Base-by-base conservation (phyloP, 1,139 yeast genomes). In the Sugiyamaella novakii region DNA sequence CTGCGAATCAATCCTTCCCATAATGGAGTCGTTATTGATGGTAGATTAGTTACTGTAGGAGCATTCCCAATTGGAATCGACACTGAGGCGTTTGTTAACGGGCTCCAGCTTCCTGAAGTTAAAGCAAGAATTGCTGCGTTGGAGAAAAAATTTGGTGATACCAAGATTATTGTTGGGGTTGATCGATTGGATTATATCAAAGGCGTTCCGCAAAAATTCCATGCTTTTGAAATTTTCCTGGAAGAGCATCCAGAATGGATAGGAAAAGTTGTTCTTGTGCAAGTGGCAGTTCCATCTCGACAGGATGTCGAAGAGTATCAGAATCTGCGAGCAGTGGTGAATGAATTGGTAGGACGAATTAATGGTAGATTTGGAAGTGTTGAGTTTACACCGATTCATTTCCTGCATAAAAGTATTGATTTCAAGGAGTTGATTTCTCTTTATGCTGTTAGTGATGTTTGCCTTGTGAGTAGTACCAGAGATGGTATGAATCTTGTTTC, bases 41-140 rank as follows among this genome's bases (percentile, higher is more conserved):
- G 89, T 25, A 74, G 92, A 46, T 80, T 80, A 52, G 94, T 92
- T 40, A 82, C 81, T 25, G 91, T 92, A 30, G 96, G 97, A 14
- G 98, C 98, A 0, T 92, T 91, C 78, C 99, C 99, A 14, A 92
- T 94, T 60, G 99, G 99, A 52, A 92, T 94, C 55, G 98, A 94
- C 62, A 95, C 89, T 18, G 96, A 88, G 52, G 87, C 87, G 59
- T 94, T 94, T 66, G 73, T 83, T 11, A 88, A 84, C 35, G 98
- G 96, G 0, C 71, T 92, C 58, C 74, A 81, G 56, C 77, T 79
- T 54, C 78, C 76, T 1, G 64, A 72, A 10, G 98, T 89, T 3
- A 73, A 79, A 39, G 69, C 79, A 38, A 76, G 98, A 59, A 81
- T 91, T 51, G 64, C 72, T 38, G 80, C 79, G 53, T 72, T 94